Conservation (phyloP, 1,139 yeast genomes). For the Nematodospora anomalae region DNA sequence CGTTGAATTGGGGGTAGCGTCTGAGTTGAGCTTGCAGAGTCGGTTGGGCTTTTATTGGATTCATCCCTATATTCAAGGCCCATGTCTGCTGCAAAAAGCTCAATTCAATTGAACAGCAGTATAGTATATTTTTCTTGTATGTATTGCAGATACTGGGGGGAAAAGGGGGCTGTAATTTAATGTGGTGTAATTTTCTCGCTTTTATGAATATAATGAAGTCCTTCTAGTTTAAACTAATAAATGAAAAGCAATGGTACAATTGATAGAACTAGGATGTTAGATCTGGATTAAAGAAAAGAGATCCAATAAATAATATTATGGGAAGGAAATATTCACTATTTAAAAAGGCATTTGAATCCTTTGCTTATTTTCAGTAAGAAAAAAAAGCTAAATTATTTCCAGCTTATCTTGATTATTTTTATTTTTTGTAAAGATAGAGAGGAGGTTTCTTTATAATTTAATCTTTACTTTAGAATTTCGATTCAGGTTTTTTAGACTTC, state of each 20-base stretch:
- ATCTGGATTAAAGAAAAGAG: neutral
- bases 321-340: neutral
- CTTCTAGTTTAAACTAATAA: too few relatives aligned
- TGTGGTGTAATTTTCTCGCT: too few relatives aligned
- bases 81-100: neutral
- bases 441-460: neutral
- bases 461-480: neutral
- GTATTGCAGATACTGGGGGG: neutral
- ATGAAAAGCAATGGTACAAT: too few relatives aligned
- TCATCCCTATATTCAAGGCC: neutral
- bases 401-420: neutral
- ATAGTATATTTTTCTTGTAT: neutral
- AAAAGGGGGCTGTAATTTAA: too few relatives aligned
- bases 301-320: too few relatives aligned
- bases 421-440: neutral
- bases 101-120: neutral
- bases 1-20: slow-evolving; percentile 1
- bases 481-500: neutral
- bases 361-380: neutral
- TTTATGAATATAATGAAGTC: too few relatives aligned
- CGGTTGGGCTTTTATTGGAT: neutral
- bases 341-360: neutral
- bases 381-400: neutral
- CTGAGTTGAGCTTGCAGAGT: neutral
- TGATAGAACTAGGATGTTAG: too few relatives aligned